Conservation (phyloP, 2,329 filamentous ascomycete genomes). For the Coniella vitis region DNA sequence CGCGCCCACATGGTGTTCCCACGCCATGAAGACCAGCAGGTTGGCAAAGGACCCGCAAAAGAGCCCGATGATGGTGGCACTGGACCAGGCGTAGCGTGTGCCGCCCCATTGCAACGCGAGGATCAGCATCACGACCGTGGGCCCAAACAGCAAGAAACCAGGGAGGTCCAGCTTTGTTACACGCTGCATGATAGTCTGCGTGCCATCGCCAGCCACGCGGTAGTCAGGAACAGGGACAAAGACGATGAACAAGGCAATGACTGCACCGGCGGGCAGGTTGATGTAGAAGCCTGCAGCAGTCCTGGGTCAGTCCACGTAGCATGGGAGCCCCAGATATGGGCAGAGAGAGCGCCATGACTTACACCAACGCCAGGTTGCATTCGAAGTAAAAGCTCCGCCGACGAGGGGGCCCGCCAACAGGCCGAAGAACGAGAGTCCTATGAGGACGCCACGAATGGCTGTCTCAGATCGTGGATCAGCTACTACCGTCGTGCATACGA, state of each 20-base stretch:
- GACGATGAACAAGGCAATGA: background rate
- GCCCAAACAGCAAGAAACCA: background rate
- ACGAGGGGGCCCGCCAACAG: too few relatives aligned
- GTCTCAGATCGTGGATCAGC: too few relatives aligned
- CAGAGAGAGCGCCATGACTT: too few relatives aligned
- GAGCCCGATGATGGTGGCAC: background rate
- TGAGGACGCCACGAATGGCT: too few relatives aligned
- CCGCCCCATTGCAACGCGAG: conserved; percentile 1
- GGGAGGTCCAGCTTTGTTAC: background rate
- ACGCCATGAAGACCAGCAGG: background rate
- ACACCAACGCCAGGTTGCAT: background rate
- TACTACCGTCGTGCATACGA: too few relatives aligned
- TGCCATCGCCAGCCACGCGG: background rate
- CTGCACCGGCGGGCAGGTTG: background rate
- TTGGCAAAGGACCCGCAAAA: background rate
- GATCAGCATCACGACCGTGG: background rate
- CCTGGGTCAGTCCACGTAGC: too few relatives aligned
- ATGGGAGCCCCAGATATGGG: too few relatives aligned
- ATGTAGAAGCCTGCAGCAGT: background rate
- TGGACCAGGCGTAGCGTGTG: background rate
- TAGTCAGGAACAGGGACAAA: background rate
- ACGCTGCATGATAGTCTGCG: background rate
- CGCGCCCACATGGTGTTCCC: background rate
- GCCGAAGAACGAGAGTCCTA: too few relatives aligned
- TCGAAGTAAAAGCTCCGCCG: background rate